Base-by-base conservation (phyloP, 2,329 filamentous ascomycete species). In the Hysterium pulicare region DNA sequence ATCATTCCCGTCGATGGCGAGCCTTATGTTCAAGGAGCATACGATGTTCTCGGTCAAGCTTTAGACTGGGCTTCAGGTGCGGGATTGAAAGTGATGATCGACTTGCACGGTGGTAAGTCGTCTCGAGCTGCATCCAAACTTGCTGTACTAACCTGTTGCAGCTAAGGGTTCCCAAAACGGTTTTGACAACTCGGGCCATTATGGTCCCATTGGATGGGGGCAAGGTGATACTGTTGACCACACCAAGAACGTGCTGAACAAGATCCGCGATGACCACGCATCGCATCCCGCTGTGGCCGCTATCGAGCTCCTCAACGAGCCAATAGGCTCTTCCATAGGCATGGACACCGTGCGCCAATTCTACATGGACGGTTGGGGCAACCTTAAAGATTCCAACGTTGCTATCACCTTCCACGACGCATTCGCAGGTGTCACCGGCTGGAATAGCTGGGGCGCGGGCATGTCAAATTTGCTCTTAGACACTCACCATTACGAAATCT, bases 101-200 rank as follows among this genome's bases (percentile, higher is more conserved):
- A 87, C 58, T 65, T 86, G 17, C 83, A 87, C 55, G 83, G 82
- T 50, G 78, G 78, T 79, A 61, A 61, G 74, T 67, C 30, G 16
- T n/a, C 21, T 5, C 2, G n/a, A 15, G 23, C 17, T 23, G 31
- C 24, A 37, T 22, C 5, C 17, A 15, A 16, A 9, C 20, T n/a
- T 5, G n/a, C 5, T 11, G 9, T 7, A 17, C 11, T 21, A 41
- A 33, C 17, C n/a, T n/a, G n/a, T n/a, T 33, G 11, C 47, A 71
- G 79, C 79, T 23, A 77, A 79, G 15, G 74, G 75, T 5, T 82
- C 78, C 5, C 82, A 85, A 53, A 84, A 84, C 47, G 82, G 82
- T 3, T 84, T 84, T 57, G 82, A 85, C 62, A 85, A 84, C 64
- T 81, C 76, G 41, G 82, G 82, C 34, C 71, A 68, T 33, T 66